Evolutionary conservation across 2,329 filamentous ascomycete genomes (phyloP).

Genomic region (Purpureocillium lavendulum): DNA sequence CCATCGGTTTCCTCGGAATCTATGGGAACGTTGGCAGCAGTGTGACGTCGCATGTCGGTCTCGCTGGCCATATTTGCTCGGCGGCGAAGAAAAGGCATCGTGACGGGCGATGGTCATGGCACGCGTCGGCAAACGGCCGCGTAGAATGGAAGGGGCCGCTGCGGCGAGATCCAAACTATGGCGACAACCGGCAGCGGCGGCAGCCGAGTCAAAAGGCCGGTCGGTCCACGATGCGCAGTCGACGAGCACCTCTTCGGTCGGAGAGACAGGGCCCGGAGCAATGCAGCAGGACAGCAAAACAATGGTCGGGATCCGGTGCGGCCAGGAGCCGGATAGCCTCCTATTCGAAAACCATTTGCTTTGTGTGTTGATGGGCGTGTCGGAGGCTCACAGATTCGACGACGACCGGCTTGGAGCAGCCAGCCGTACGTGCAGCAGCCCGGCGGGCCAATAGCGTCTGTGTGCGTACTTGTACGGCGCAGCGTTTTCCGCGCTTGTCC

Average conservation of each 20-base stretch:
- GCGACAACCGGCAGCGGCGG: too few species aligned
- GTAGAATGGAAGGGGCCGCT: conserved; percentile 4
- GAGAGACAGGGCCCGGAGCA: too few species aligned
- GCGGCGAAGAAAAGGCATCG: conserved; percentile 54
- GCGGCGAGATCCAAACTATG: neutral
- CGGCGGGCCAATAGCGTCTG: too few species aligned
- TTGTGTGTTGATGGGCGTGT: neutral
- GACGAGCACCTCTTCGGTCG: too few species aligned
- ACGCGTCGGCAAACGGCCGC: conserved; percentile 16
- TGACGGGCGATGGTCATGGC: conserved; percentile 30
- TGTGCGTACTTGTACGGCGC: too few species aligned
- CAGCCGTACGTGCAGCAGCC: too few species aligned
- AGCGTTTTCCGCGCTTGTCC: too few species aligned
- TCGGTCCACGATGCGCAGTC: too few species aligned
- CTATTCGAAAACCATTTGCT: neutral
- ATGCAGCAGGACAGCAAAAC: neutral
- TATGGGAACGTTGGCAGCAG: conserved; percentile 24
- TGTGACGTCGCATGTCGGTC: conserved; percentile 48
- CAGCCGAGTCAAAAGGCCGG: too few species aligned
- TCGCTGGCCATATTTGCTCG: conserved; percentile 53
- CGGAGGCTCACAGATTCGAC: too few species aligned
- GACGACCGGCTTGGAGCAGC: too few species aligned
- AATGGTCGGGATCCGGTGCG: conserved; percentile 6
- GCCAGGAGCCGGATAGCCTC: neutral
- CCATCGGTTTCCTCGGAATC: conserved; percentile 9